Evolutionary conservation across 2,329 filamentous ascomycete genomes (phyloP), one percentile per base, ranked within the genome.

Genomic region (Botrytis squamosa): DNA sequence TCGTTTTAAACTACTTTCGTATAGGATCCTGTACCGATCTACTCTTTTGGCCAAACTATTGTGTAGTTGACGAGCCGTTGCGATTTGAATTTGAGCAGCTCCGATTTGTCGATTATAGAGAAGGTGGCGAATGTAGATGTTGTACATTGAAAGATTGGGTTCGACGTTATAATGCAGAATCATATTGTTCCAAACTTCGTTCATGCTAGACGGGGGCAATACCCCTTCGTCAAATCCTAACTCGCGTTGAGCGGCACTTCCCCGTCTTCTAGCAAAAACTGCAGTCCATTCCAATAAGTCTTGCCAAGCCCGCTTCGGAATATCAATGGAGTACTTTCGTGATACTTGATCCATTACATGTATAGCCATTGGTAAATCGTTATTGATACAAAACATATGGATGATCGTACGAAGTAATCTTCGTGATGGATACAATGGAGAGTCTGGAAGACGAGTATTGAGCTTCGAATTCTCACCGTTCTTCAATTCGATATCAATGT

Each of bases 221-320:
- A 76, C 68, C 75, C 77, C 49, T 62, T 73, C 52, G 62, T 52
- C 46, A 25, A 65, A n/a, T 68, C 73, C 46, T 68, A 25, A 52
- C 52, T 44, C 38, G 14, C n/a, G 22, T 49, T 46, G 33, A n/a
- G 29, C 40, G 18, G 29, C 64, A 42, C 59, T 62, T 25, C 38
- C 59, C 18, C 40, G 40, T 22, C 10, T 75, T 60, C 79, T 83
- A 75, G 80, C 83, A 59, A 90, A 84, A 16, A 92, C 83, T 77
- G 89, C 91, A 0, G 91, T 86, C 87, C 91, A 93, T 75, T 89
- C 85, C 25, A 95, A 84, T 3, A 95, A 82, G 72, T 90, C 87
- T 12, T 85, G 85, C 93, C 93, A 95, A 29, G 89, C 85, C 8
- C 85, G 80, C 10, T 80, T 77, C 0, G 88, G 82, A 55, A 95